phyloP scores from a whole-genome alignment of 2,329 filamentous ascomycete genomes.

The Penicillium aurantiogriseum region DNA sequence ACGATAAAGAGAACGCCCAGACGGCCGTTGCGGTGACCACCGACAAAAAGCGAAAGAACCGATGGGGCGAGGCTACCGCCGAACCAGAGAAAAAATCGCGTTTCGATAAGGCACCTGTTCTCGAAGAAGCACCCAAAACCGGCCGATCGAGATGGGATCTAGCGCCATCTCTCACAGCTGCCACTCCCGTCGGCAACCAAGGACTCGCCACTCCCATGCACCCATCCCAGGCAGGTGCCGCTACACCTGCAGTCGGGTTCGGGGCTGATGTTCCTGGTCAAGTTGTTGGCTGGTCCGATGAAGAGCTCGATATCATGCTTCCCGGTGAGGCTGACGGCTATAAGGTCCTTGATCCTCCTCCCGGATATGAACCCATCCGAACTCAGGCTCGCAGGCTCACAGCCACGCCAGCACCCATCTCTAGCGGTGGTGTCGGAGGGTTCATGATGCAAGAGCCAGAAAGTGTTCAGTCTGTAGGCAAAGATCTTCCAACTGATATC shows the following conservation, averaged over 20 bases:
- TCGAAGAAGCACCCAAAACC: conserved; percentile 65
- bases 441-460: conserved; percentile 99
- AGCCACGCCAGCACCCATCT: conserved; percentile 66
- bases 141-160: conserved; percentile 85
- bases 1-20: conserved; percentile 71
- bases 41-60: conserved; percentile 82
- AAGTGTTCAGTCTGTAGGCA: conserved; percentile 75
- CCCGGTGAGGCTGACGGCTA: conserved; percentile 75
- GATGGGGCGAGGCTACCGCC: conserved; percentile 66
- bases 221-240: conserved; percentile 58
- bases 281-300: conserved; percentile 82
- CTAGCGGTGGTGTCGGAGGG: conserved; percentile 62
- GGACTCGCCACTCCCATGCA: conserved; percentile 79
- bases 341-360: conserved; percentile 84
- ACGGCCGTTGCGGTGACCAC: conserved; percentile 61
- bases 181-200: conserved; percentile 70
- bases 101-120: conserved; percentile 74
- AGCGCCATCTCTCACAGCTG: conserved; percentile 65
- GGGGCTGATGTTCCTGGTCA: conserved; percentile 73
- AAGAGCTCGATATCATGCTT: conserved; percentile 88
- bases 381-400: conserved; percentile 73
- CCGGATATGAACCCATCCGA: conserved; percentile 83
- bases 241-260: conserved; percentile 62
- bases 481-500: conserved; percentile 91
- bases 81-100: conserved; percentile 39